These are phyloP conservation scores for Whalleya microplaca DNA, from an alignment of 2,329 filamentous ascomycete species.

Conservation along the genomic window DNA sequence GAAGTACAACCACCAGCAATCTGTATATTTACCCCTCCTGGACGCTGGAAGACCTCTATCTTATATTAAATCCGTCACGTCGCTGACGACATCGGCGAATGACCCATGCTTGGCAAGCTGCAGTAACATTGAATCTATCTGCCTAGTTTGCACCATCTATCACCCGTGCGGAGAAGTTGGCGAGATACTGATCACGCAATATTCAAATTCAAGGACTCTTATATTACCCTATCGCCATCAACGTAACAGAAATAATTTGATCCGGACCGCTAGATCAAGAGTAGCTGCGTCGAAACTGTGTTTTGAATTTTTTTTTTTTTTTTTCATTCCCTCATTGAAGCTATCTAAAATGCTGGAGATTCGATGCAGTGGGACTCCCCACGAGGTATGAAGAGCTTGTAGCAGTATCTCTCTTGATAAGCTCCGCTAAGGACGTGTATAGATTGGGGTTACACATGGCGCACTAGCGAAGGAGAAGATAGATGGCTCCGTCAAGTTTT, in stretches of 20 bases:
- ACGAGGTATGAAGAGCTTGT: constrained; percentile 20
- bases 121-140: neutral
- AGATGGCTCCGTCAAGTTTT: constrained; percentile 41
- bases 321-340: no score
- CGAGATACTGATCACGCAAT: neutral
- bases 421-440: constrained; percentile 11
- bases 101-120: neutral
- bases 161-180: constrained; percentile 2
- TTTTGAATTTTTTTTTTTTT: no score
- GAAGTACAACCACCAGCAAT: no score
- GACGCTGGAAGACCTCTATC: neutral
- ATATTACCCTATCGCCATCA: no score
- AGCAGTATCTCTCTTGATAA: neutral
- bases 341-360: constrained; percentile 28
- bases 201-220: no score
- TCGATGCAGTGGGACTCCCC: constrained; percentile 19
- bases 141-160: no score
- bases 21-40: no score
- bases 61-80: no score
- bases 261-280: constrained; percentile 3
- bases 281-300: neutral
- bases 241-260: neutral
- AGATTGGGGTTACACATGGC: constrained; percentile 44
- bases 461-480: constrained; percentile 36
- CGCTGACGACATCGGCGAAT: neutral